These are phyloP conservation scores for Euptelea pleiosperma DNA, from an alignment of 164 flowering plant genomes.

Conservation along the genomic window DNA sequence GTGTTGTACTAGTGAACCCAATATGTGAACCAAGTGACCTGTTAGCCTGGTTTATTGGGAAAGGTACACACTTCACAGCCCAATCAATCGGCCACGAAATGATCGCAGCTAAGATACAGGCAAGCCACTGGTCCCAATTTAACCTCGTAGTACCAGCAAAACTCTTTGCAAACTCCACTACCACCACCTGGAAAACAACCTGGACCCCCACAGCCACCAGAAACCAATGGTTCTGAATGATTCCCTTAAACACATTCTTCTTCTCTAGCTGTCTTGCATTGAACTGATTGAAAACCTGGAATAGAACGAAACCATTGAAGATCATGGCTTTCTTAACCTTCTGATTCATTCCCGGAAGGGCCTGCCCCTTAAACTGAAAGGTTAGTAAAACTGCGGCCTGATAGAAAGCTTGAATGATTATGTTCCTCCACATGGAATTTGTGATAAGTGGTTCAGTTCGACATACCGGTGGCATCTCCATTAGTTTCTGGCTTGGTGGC, in stretches of 20 bases:
- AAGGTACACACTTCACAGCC: conserved; percentile 4
- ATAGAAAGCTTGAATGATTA: conserved; percentile 13
- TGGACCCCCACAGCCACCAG: conserved; percentile 7
- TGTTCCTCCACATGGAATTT: conserved; percentile 18
- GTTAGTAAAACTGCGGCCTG: conserved; percentile 10
- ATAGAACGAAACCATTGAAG: conserved; percentile 19
- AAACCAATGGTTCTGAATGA: conserved; percentile 1
- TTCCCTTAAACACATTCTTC: conserved; percentile 8
- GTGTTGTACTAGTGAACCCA: background rate
- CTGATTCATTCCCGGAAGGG: background rate
- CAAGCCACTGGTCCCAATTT: conserved; percentile 14
- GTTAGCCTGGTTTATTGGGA: no score
- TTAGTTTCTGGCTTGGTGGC: background rate
- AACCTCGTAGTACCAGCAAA: conserved; percentile 3
- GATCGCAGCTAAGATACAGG: conserved; percentile 15
- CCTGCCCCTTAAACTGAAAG: conserved; percentile 7
- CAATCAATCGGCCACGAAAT: conserved; percentile 9
- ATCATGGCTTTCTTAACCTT: conserved; percentile 12
- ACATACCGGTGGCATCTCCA: conserved; percentile 5
- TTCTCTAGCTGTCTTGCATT: conserved; percentile 11
- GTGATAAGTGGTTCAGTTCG: conserved; percentile 7
- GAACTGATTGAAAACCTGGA: conserved; percentile 20
- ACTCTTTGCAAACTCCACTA: background rate
- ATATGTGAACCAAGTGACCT: no score
- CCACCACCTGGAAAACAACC: conserved; percentile 10